Base-by-base conservation (phyloP, 2,329 filamentous ascomycete species). In the Epichloe sibirici region DNA sequence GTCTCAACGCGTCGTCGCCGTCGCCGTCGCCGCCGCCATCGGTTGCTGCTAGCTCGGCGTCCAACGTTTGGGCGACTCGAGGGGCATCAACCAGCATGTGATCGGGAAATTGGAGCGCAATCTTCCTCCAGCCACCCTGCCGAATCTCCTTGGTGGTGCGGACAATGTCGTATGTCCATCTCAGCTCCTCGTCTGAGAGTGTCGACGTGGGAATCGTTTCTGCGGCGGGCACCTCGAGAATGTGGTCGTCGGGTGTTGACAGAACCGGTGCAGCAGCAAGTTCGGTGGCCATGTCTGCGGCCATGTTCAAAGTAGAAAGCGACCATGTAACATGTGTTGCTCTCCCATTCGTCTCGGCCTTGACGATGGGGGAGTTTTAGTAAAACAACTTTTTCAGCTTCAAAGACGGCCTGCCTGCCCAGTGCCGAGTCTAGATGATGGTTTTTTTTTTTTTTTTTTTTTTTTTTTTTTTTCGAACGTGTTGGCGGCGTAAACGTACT, bases 71-170 rank as follows among this genome's bases (percentile, higher is more conserved):
- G 53, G 85, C 89, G 0, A 96, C 87, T 53, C 85, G 77, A 5
- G 89, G 85, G 8, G 88, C 88, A 74, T 98, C 90, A 1, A 80
- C 75, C 1, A 98, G 78, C 88, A 97, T 95, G 31, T 85, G 77
- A 69, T 98, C 93, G 0, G 93, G 91, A 60, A 98, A 97, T 65
- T 98, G 93, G n/a, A 98, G 72, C 1, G 90, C 93, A 35, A 98
- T 79, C 49, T 86, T 79, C 56, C 71, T 78, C 79, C 88, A 95
- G 66, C 76, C 76, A 44, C 82, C 85, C 5, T 74, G 69, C n/a
- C 75, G 74, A 46, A 98, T 86, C 67, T 95, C 88, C 38, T 71
- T 68, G 48, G 89, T 78, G 0, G 93, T 96, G 53, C 88, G 79
- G 54, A 79, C 76, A 58, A 96, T 85, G 69, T 98, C 93, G 72